These are phyloP conservation scores for Amphicarpaea edgeworthii DNA, from an alignment of 306 rosid genomes.

Conservation along the genomic window DNA sequence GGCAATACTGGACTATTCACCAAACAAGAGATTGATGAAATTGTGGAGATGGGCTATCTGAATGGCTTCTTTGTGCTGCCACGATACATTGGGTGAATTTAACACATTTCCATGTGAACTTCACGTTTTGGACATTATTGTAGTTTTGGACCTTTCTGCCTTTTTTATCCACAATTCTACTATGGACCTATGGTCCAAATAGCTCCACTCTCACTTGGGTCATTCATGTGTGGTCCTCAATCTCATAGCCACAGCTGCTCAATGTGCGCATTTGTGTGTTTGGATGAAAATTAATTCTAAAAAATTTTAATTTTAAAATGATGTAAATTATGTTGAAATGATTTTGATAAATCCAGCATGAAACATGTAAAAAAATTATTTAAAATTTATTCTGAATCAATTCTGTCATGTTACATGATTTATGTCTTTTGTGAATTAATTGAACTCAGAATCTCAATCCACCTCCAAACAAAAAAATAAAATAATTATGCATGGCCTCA, in stretches of 20 bases:
- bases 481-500: background rate
- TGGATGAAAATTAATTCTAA: too few relatives aligned
- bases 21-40: slow-evolving; percentile 92
- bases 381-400: too few relatives aligned
- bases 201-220: slow-evolving; percentile 35
- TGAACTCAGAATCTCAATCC: slow-evolving; percentile 5
- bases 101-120: background rate
- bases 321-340: too few relatives aligned
- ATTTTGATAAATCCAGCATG: too few relatives aligned
- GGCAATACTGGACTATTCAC: slow-evolving; percentile 96
- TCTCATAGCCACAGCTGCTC: background rate
- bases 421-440: slow-evolving; percentile 23
- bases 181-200: slow-evolving; percentile 20
- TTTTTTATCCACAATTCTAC: slow-evolving; percentile 42
- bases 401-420: too few relatives aligned
- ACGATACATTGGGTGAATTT: too few relatives aligned
- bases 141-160: slow-evolving; percentile 42
- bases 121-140: slow-evolving; percentile 23
- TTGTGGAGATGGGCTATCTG: slow-evolving; percentile 42
- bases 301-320: too few relatives aligned
- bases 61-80: too few relatives aligned
- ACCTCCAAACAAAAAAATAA: background rate
- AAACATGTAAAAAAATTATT: too few relatives aligned
- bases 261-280: background rate
- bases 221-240: slow-evolving; percentile 47